These are phyloP conservation scores for Lolium perenne DNA, from an alignment of 176 grass and related monocot species.

Conservation along the genomic window DNA sequence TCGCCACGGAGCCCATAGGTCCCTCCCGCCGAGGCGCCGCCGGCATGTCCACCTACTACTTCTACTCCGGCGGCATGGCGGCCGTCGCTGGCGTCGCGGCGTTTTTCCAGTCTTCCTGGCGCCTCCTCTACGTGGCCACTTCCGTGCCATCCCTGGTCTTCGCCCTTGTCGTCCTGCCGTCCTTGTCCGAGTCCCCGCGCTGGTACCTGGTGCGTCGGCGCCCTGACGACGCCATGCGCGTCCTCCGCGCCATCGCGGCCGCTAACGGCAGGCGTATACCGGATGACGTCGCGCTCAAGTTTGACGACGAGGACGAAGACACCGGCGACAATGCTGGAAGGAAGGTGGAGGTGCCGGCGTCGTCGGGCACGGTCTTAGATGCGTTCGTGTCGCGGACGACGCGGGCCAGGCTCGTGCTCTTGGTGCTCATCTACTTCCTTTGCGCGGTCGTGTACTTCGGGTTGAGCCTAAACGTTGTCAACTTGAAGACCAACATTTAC, in stretches of 20 bases:
- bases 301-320: constrained; percentile 54
- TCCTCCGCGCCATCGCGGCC: constrained; percentile 53
- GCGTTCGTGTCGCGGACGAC: constrained; percentile 62
- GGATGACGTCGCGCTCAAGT: constrained; percentile 42
- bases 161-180: constrained; percentile 52
- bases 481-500: constrained; percentile 88
- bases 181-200: constrained; percentile 71
- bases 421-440: constrained; percentile 46
- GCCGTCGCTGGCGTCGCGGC: constrained; percentile 61
- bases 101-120: constrained; percentile 60
- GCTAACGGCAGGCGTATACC: constrained; percentile 54
- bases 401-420: constrained; percentile 47
- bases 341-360: not conserved
- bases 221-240: constrained; percentile 47
- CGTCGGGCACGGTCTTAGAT: constrained; percentile 65
- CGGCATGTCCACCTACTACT: constrained; percentile 91
- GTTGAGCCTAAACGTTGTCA: constrained; percentile 90
- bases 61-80: constrained; percentile 87
- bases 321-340: not conserved
- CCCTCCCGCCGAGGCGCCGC: constrained; percentile 58
- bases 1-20: constrained; percentile 84
- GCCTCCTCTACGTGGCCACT: constrained; percentile 68
- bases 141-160: constrained; percentile 67
- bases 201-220: constrained; percentile 85
- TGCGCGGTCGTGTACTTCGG: constrained; percentile 9